Conservation (phyloP, 306 rosid species). For the Gastrolobium villosum region DNA sequence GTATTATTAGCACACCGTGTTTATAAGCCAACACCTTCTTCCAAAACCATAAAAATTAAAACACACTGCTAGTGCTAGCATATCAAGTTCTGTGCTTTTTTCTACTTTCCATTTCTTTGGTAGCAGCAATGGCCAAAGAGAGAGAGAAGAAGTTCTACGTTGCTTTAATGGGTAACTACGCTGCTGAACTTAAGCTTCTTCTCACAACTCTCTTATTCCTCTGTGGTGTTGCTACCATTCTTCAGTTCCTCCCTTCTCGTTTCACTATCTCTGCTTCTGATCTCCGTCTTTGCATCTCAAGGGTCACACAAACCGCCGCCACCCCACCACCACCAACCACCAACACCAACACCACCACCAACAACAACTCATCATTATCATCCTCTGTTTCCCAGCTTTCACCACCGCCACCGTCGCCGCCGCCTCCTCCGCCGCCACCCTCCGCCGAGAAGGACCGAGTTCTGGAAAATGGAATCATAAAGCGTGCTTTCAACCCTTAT, state of each 20-base stretch:
- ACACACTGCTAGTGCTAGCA: too few relatives aligned
- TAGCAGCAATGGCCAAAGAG: slow-evolving; percentile 61
- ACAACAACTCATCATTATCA: background rate
- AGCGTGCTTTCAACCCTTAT: slow-evolving; percentile 69
- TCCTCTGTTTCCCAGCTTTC: background rate
- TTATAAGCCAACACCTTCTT: background rate
- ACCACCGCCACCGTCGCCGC: background rate
- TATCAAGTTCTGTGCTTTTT: background rate
- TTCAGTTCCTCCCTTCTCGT: slow-evolving; percentile 91
- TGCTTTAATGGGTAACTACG: slow-evolving; percentile 60
- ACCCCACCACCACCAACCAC: background rate
- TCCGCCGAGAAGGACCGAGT: slow-evolving; percentile 42
- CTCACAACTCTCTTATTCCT: slow-evolving; percentile 72
- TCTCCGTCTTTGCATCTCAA: slow-evolving; percentile 79
- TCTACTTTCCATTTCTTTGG: background rate
- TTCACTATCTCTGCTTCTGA: slow-evolving; percentile 87
- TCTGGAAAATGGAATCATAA: slow-evolving; percentile 60
- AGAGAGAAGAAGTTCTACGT: slow-evolving; percentile 71
- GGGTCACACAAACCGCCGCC: slow-evolving; percentile 48
- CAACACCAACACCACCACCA: background rate
- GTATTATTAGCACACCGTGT: background rate
- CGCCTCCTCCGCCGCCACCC: slow-evolving; percentile 37
- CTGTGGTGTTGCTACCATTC: slow-evolving; percentile 76
- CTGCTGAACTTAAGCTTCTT: slow-evolving; percentile 78
- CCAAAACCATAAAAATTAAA: background rate